phyloP scores from a whole-genome alignment of 2,329 filamentous ascomycete species.

The Pseudocercospora fuligena region DNA sequence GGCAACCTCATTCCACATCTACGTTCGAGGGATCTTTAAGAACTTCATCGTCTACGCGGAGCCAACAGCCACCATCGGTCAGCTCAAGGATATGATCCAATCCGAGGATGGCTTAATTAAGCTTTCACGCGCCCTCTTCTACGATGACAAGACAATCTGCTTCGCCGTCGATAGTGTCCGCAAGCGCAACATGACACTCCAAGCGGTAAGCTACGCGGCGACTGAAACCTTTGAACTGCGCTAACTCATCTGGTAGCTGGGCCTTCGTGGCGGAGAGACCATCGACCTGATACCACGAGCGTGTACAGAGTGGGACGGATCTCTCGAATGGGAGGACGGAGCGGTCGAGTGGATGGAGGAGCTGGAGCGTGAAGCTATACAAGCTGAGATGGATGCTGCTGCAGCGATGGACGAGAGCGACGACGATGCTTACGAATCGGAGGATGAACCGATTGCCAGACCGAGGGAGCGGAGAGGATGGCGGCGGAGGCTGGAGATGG shows the following conservation, averaged over 20 bases:
- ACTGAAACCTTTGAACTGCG: neutral
- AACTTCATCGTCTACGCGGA: neutral
- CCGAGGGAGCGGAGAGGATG: too few relatives aligned
- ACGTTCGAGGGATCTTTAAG: neutral
- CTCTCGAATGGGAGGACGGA: neutral
- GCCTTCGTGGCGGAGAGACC: neutral
- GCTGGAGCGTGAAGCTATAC: too few relatives aligned
- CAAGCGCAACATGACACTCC: neutral
- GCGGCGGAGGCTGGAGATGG: too few relatives aligned
- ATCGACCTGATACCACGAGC: neutral
- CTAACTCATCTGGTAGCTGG: neutral
- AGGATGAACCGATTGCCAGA: too few relatives aligned
- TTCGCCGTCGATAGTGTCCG: neutral
- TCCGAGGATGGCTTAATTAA: neutral
- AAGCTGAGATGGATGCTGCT: too few relatives aligned
- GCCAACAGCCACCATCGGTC: neutral
- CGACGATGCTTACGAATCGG: neutral
- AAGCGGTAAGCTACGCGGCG: neutral
- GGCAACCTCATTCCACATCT: neutral
- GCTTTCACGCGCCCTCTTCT: neutral
- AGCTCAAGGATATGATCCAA: neutral
- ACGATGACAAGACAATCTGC: neutral
- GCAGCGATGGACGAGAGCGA: neutral
- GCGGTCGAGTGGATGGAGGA: neutral
- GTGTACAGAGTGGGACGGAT: neutral